Evolutionary conservation across 352 stramenopile genomes (phyloP), one percentile per base, ranked within the genome.

Genomic region (Pythium guiyangense): DNA sequence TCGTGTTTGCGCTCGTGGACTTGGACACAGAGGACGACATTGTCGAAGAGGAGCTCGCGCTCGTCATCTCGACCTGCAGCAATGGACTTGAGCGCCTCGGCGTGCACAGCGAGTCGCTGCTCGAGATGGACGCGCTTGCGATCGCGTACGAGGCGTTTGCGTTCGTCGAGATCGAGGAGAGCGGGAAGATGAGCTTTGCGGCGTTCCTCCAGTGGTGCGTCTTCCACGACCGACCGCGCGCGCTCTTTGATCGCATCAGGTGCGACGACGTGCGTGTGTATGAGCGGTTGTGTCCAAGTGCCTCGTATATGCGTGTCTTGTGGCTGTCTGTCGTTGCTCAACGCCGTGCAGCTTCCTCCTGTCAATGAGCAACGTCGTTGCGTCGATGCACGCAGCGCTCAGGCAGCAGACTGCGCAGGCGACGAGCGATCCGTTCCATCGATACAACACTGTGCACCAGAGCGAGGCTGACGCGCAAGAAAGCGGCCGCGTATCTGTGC

Each of bases 21-120:
- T 64, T 92, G 46, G 79, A 92, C 54, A 77, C 66, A 1, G 82
- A 92, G 49, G 82, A 92, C 62, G 82, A 92, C 55, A 79, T 89
- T 43, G 70, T 80, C 57, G 77, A 88, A 56, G 70, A 78, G 34
- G 79, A 90, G 61, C 64, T 92, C 46, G 79, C 76, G 26, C 70
- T 92, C 49, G 57, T 87, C 4, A 66, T 92, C n/a, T 73, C 72
- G 12, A 61, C 76, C 8, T 85, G 71, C 44, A 74, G 55, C 37
- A 61, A 77, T 12, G 82, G 79, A 0, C 50, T 92, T 12, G 42
- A 50, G 3, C 64, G 75, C 0, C 64, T 90, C 1, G 62, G 67
- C 0, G 18, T 92, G 0, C 35, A 56, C 50, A 22, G 49, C 6
- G 59, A 63, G 3, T 27, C 52, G 18, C 25, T 83, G 22, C 37